A percentile compares a stretch with the other conserved stretches of the same genome.
Conservation (phyloP, 2,329 filamentous ascomycete species). For the Paraconiothyrium sp. region DNA sequence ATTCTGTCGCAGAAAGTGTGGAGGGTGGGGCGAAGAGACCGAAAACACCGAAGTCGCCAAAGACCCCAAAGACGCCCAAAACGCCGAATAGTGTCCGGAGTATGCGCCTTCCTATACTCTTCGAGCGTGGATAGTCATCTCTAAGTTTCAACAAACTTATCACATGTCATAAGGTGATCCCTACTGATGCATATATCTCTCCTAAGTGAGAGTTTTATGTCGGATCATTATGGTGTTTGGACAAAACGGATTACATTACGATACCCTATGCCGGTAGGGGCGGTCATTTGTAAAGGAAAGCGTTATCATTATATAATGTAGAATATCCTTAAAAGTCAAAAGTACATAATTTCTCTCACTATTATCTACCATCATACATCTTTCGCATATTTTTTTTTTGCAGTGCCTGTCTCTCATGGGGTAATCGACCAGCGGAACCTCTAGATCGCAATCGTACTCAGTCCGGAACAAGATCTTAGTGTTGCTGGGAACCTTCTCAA, state of each 20-base stretch:
- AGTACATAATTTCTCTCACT: neutral
- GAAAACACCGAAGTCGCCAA: slow-evolving; percentile 12
- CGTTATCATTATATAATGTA: neutral
- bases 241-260: neutral
- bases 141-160: neutral
- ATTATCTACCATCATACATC: neutral
- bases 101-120: slow-evolving; percentile 32
- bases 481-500: too few relatives aligned
- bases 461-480: too few relatives aligned
- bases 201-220: neutral
- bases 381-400: neutral
- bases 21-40: neutral
- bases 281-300: neutral
- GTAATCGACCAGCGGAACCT: too few relatives aligned
- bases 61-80: slow-evolving; percentile 23
- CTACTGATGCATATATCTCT: neutral
- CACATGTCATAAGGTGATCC: neutral
- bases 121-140: slow-evolving; percentile 9
- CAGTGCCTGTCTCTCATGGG: neutral
- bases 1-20: slow-evolving; percentile 6
- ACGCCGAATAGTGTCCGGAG: slow-evolving; percentile 28
- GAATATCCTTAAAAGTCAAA: neutral
- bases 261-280: neutral
- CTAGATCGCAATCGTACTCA: too few relatives aligned
- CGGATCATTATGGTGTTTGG: neutral